Evolutionary conservation across 1,284 basidiomycete genomes (phyloP).

Genomic region (Cystobasidiaceae sp.): DNA sequence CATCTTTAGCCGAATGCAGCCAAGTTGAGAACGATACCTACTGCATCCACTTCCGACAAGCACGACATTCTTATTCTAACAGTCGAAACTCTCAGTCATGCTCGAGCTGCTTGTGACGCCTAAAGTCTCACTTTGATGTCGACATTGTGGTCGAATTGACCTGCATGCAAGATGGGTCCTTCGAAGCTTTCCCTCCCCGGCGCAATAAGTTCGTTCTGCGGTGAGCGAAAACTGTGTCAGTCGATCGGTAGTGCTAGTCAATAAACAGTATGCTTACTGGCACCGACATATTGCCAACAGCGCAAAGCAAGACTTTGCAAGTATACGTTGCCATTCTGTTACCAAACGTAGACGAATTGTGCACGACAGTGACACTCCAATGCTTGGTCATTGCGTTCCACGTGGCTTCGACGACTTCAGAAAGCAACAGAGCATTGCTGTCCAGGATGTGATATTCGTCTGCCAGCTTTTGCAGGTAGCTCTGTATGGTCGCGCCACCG

Average conservation of each 20-base stretch:
- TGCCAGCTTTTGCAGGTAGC: constrained; percentile 9
- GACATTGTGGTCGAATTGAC: neutral
- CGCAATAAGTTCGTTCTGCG: constrained; percentile 2
- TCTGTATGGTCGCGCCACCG: constrained; percentile 8
- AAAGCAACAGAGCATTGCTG: constrained; percentile 4
- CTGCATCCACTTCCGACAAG: constrained; percentile 27
- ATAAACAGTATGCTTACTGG: neutral
- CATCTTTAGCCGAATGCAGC: neutral
- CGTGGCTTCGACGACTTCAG: neutral
- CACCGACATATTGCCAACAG: constrained; percentile 20
- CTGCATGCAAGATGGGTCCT: constrained; percentile 9
- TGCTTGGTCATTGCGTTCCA: constrained; percentile 6
- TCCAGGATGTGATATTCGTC: constrained; percentile 7
- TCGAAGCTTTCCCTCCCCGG: constrained; percentile 8
- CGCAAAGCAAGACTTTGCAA: constrained; percentile 22
- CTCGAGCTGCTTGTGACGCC: neutral
- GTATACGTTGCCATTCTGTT: neutral
- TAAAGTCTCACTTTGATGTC: neutral
- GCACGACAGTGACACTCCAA: neutral
- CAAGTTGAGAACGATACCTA: neutral
- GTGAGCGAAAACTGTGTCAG: neutral
- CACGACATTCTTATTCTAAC: constrained; percentile 15
- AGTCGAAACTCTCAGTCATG: neutral
- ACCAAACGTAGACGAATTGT: neutral
- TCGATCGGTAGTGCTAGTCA: neutral